These are phyloP conservation scores for Flaveria bidentis DNA, from an alignment of 129 eudicot genomes.

Conservation along the genomic window DNA sequence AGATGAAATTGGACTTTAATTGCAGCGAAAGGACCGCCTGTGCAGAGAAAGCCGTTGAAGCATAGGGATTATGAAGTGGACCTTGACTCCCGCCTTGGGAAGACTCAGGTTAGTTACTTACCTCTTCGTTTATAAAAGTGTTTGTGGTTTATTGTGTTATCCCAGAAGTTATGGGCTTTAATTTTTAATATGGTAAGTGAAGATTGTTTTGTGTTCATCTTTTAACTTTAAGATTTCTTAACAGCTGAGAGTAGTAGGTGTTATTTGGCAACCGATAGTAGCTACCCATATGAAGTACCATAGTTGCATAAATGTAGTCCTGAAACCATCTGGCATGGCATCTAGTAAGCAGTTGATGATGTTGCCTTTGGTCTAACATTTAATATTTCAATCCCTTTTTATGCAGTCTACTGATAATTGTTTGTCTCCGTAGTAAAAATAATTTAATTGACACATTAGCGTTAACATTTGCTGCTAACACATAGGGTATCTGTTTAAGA, in stretches of 20 bases:
- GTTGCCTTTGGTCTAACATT: neutral
- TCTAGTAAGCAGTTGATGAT: constrained; percentile 14
- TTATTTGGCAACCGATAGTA: neutral
- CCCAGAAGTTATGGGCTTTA: neutral
- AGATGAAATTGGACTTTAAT: constrained; percentile 13
- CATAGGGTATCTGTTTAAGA: neutral
- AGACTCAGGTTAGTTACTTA: constrained; percentile 74
- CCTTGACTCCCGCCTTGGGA: constrained; percentile 93
- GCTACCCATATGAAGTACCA: neutral
- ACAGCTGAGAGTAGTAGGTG: constrained; percentile 1
- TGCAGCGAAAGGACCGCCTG: constrained; percentile 92
- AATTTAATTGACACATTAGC: neutral
- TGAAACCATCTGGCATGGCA: constrained; percentile 14
- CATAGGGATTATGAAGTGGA: constrained; percentile 97
- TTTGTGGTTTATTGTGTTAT: neutral
- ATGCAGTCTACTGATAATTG: too few species aligned
- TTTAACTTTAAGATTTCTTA: neutral
- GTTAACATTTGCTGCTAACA: neutral
- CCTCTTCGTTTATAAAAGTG: neutral
- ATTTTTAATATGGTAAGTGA: neutral
- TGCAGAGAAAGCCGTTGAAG: constrained; percentile 93
- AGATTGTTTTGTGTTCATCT: neutral
- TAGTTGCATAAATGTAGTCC: neutral
- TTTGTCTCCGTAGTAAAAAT: too few species aligned
- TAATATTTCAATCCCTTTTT: too few species aligned